phyloP scores from a whole-genome alignment of 116 monocot genomes.

The Posidonia oceanica region DNA sequence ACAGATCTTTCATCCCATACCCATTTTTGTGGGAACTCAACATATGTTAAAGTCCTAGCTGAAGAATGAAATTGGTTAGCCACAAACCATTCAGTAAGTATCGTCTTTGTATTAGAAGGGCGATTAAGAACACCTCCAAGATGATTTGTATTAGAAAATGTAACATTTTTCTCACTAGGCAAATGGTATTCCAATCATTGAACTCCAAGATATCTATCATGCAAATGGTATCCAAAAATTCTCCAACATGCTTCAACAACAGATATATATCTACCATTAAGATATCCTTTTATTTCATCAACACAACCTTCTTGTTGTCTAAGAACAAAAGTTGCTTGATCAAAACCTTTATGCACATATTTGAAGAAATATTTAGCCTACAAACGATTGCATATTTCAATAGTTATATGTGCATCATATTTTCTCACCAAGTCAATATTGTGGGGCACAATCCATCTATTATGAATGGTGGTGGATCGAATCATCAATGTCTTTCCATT shows the following conservation, averaged over 20 bases:
- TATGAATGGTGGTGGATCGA: not conserved
- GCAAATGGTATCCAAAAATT: not conserved
- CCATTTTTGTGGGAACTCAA: no score
- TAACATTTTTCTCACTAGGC: not conserved
- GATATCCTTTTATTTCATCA: no score
- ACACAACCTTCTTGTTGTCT: no score
- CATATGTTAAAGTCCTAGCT: no score
- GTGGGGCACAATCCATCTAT: not conserved
- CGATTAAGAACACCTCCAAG: not conserved
- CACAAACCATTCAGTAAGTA: no score
- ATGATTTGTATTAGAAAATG: not conserved
- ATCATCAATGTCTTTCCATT: not conserved
- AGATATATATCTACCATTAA: not conserved
- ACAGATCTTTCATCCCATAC: no score
- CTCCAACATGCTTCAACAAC: no score
- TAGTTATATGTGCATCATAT: slow-evolving; percentile 4
- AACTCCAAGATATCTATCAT: not conserved
- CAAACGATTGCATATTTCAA: not conserved
- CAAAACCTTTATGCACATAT: not conserved
- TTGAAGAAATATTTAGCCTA: not conserved
- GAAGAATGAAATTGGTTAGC: no score
- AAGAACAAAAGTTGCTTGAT: not conserved
- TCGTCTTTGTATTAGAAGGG: no score
- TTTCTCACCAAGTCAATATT: not conserved
- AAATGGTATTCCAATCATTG: not conserved